Base-by-base conservation (phyloP, 1,284 basidiomycete species). In the Malassezia japonica region DNA sequence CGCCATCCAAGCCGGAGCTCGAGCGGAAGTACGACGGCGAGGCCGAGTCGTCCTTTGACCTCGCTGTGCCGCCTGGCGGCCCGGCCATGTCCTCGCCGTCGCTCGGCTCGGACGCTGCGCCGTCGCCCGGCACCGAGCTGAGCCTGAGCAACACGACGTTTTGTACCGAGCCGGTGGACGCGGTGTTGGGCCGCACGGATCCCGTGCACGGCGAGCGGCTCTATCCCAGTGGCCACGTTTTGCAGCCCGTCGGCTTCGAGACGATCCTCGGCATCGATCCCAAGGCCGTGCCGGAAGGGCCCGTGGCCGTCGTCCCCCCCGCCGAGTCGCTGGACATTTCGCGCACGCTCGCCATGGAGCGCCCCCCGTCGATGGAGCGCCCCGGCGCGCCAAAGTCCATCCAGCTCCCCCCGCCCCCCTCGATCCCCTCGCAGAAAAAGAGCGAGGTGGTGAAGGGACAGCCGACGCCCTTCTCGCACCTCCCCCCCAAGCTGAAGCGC, bases 381-480 rank as follows among this genome's bases (percentile, higher is more conserved):
- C 43, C 50, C 3, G 37, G 37, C 21, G 49, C 50, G 24, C 43
- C 43, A 6, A 38, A 37, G n/a, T 46, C 43, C 18, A 51, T 46
- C 18, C 37, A 15, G 4, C 50, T 51, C 18, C 48, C 48, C 27
- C 43, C 50, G 24, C 20, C 47, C 8, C 39, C 24, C 28, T n/a
- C 12, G 27, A 5, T 42, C 9, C 42, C 42, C 4, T 23, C 28
- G 24, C 18, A 29, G 29, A 18, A 13, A 8, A 13, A 8, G 38
- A 10, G 32, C 8, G 37, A 52, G 8, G 18, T 36, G 23, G 20
- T 25, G 18, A 20, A 21, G 0, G 47, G 58, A 5, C 54, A 55
- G 24, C 45, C 57, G 20, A 51, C 60, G 18, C 51, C 57, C 4
- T 45, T 43, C 10, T 40, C 49, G n/a, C 46, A 48, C 18, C 48